Conservation (phyloP, 2,329 filamentous ascomycete species). For the Claviceps humidiphila region DNA sequence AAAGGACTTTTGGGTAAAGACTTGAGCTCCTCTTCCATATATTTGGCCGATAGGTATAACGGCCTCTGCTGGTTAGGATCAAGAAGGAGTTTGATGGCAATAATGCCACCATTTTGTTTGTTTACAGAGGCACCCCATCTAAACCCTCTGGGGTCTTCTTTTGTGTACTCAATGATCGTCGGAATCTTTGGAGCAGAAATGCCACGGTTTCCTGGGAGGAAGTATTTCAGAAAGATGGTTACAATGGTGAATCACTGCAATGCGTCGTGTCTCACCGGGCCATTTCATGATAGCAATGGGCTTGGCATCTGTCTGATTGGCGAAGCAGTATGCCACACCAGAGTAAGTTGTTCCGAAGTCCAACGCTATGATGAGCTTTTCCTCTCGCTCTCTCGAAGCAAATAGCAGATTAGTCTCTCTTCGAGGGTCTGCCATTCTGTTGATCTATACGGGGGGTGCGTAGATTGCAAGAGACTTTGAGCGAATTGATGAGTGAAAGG, state of each 20-base stretch:
- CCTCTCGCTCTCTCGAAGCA: background rate
- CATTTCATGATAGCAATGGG: constrained; percentile 19
- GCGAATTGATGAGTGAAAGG: too few species aligned
- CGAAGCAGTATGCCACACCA: constrained; percentile 30
- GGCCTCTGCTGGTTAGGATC: constrained; percentile 8
- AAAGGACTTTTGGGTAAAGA: constrained; percentile 8
- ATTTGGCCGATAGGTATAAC: constrained; percentile 4
- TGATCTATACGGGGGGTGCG: background rate
- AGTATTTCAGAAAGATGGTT: constrained; percentile 28
- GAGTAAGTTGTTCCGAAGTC: constrained; percentile 46
- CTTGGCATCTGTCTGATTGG: constrained; percentile 9
- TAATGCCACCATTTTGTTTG: constrained; percentile 2
- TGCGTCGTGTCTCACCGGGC: constrained; percentile 7
- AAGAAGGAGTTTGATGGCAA: constrained; percentile 10
- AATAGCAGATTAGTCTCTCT: background rate
- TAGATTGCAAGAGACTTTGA: too few species aligned
- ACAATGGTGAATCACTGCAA: constrained; percentile 12
- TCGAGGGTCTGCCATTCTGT: background rate
- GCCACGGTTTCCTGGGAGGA: constrained; percentile 24
- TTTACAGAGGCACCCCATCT: constrained; percentile 12
- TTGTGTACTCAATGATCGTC: constrained; percentile 9
- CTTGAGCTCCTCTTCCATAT: constrained; percentile 1
- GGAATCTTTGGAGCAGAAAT: constrained; percentile 23
- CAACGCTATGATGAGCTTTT: constrained; percentile 34
- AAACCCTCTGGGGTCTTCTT: constrained; percentile 27